phyloP scores from a whole-genome alignment of 2,329 filamentous ascomycete genomes.

The Phoma sp. region DNA sequence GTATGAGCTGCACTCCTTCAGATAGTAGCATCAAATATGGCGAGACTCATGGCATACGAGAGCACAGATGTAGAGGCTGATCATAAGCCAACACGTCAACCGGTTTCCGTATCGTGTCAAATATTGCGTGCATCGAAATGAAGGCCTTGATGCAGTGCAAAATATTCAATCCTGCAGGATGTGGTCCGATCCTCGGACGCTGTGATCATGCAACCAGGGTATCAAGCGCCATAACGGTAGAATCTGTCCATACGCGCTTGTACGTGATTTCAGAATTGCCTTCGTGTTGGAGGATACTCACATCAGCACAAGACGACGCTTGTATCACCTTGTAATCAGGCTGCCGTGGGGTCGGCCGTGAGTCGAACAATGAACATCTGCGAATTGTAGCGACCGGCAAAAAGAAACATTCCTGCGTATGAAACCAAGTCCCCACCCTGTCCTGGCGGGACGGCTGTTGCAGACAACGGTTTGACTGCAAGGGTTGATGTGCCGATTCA shows the following conservation, averaged over 20 bases:
- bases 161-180: neutral
- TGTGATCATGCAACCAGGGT: conserved; percentile 11
- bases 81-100: neutral
- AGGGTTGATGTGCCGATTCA: conserved; percentile 8
- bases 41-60: neutral
- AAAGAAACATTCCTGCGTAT: conserved; percentile 13
- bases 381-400: neutral
- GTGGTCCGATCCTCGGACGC: conserved; percentile 8
- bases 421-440: conserved; percentile 2
- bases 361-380: neutral
- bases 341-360: neutral
- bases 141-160: neutral
- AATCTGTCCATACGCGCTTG: neutral
- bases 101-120: neutral
- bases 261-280: neutral
- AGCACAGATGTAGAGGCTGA: neutral
- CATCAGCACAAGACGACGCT: neutral
- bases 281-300: neutral
- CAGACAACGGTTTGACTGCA: conserved; percentile 8
- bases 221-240: neutral
- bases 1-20: neutral
- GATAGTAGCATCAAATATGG: neutral
- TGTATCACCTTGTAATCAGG: conserved; percentile 4
- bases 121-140: neutral
- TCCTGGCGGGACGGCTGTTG: conserved; percentile 2